These are phyloP conservation scores for Colletotrichum abscissum DNA, from an alignment of 2,329 filamentous ascomycete species.

Conservation along the genomic window DNA sequence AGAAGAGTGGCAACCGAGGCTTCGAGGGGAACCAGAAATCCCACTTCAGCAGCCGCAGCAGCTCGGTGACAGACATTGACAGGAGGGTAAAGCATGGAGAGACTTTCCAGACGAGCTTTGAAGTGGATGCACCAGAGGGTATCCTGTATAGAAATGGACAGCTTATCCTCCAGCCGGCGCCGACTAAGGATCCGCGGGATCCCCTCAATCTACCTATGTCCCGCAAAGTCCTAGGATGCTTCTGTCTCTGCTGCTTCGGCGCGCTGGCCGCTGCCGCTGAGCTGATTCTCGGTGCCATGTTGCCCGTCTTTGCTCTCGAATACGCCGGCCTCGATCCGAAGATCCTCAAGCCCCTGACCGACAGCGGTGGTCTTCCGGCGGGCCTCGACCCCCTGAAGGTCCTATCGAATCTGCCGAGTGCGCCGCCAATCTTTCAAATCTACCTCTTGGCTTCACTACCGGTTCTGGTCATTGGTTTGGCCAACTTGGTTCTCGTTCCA, in stretches of 20 bases:
- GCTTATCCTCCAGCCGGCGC: slow-evolving; percentile 20
- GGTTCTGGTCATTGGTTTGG: slow-evolving; percentile 46
- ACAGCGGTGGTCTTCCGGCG: slow-evolving; percentile 35
- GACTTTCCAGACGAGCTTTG: background rate
- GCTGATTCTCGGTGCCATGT: slow-evolving; percentile 42
- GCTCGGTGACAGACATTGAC: background rate
- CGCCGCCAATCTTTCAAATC: slow-evolving; percentile 43
- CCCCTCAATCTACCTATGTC: slow-evolving; percentile 21
- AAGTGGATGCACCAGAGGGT: background rate
- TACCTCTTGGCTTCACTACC: slow-evolving; percentile 48
- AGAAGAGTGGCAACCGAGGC: background rate
- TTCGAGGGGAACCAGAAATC: background rate
- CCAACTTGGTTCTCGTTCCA: slow-evolving; percentile 47
- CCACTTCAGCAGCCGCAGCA: background rate
- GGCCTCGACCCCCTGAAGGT: slow-evolving; percentile 37
- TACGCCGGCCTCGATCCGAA: slow-evolving; percentile 45
- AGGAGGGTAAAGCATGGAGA: background rate
- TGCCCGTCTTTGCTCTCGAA: slow-evolving; percentile 48
- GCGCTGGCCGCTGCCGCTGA: slow-evolving; percentile 42
- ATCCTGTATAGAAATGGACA: slow-evolving; percentile 18
- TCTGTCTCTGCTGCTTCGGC: slow-evolving; percentile 38
- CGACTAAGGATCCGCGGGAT: slow-evolving; percentile 19
- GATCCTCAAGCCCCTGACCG: slow-evolving; percentile 38
- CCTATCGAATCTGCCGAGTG: slow-evolving; percentile 37
- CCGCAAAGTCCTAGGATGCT: slow-evolving; percentile 2